These are phyloP conservation scores for Leccinum incarnatum DNA, from an alignment of 768 basidiomycete genomes.

Conservation along the genomic window DNA sequence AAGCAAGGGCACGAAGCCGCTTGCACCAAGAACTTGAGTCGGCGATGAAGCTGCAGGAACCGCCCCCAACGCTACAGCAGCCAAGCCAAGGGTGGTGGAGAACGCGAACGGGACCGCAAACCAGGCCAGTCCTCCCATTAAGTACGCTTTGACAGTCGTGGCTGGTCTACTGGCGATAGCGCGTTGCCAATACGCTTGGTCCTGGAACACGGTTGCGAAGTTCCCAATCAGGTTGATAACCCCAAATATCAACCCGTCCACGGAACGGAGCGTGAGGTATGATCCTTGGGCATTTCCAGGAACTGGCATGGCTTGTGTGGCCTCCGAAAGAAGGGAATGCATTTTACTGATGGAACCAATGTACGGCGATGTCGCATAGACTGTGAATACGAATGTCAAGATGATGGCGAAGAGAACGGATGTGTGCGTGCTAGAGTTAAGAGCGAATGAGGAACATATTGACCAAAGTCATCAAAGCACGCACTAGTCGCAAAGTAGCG, in stretches of 20 bases:
- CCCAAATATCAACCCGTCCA: conserved; percentile 76
- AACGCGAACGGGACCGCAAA: conserved; percentile 87
- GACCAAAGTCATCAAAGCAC: conserved; percentile 23
- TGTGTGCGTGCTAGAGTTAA: conserved; percentile 68
- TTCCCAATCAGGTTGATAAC: conserved; percentile 89
- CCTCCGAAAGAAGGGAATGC: conserved; percentile 73
- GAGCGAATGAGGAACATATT: background rate
- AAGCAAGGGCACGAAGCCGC: conserved; percentile 42
- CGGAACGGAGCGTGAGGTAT: conserved; percentile 80
- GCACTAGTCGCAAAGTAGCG: conserved; percentile 82
- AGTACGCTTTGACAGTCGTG: conserved; percentile 86
- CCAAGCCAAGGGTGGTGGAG: conserved; percentile 83
- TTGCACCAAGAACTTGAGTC: conserved; percentile 45
- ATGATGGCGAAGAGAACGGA: conserved; percentile 85
- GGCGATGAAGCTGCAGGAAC: conserved; percentile 30
- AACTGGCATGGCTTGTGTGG: conserved; percentile 56
- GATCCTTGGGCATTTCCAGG: conserved; percentile 81
- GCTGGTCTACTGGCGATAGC: conserved; percentile 85
- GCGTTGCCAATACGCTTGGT: conserved; percentile 87
- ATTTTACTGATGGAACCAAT: conserved; percentile 79
- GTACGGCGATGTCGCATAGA: conserved; percentile 73
- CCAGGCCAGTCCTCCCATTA: conserved; percentile 89
- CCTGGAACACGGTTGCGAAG: conserved; percentile 63
- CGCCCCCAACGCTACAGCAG: conserved; percentile 76
- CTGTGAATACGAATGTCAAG: conserved; percentile 71